These are phyloP conservation scores for Fonsecaea pedrosoi DNA, from an alignment of 2,329 filamentous ascomycete species.

Conservation along the genomic window DNA sequence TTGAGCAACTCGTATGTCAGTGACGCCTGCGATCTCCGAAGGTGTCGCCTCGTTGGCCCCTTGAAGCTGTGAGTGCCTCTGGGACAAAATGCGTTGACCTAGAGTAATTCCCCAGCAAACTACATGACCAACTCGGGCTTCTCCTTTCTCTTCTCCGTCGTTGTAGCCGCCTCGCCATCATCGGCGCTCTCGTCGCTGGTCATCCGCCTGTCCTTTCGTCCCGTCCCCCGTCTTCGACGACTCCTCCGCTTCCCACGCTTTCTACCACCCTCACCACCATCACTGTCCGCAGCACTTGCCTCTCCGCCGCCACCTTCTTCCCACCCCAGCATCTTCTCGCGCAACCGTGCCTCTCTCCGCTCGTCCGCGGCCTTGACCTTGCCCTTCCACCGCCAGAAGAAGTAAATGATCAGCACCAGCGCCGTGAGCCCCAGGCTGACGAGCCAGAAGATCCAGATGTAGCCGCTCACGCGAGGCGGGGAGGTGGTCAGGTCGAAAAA, in stretches of 20 bases:
- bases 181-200: background rate
- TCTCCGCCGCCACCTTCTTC: background rate
- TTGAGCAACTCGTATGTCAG: background rate
- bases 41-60: no score
- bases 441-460: slow-evolving; percentile 29
- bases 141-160: slow-evolving; percentile 17
- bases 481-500: slow-evolving; percentile 21
- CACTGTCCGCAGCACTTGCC: background rate
- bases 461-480: slow-evolving; percentile 16
- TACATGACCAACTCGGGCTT: slow-evolving; percentile 20
- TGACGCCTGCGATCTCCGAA: no score
- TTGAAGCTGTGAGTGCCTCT: no score
- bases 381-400: slow-evolving; percentile 22
- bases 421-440: slow-evolving; percentile 20
- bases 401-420: slow-evolving; percentile 14
- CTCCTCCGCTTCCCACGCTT: slow-evolving; percentile 10
- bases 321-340: slow-evolving; percentile 8
- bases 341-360: background rate
- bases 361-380: slow-evolving; percentile 2
- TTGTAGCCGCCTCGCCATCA: background rate
- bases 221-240: background rate
- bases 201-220: background rate
- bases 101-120: background rate
- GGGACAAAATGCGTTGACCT: no score
- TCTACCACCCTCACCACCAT: slow-evolving; percentile 5